Conservation (phyloP, 495 filamentous ascomycete species). For the Oidiodendron maius region DNA sequence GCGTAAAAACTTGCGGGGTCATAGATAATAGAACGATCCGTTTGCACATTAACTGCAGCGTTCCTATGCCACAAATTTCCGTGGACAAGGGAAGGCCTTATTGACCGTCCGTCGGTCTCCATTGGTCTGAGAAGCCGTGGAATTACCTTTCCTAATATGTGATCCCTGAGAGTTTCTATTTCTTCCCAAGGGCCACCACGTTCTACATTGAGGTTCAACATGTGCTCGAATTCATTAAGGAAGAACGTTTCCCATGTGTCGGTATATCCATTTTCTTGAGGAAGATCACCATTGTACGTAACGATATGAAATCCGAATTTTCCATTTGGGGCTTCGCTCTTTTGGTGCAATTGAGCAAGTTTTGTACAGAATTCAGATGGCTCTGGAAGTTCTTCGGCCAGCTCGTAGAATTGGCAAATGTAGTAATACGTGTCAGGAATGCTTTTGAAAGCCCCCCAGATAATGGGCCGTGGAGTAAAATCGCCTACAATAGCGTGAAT, state of each 20-base stretch:
- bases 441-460: too few species aligned
- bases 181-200: conserved; percentile 19
- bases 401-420: conserved; percentile 14
- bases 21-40: too few species aligned
- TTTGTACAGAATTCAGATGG: conserved; percentile 32
- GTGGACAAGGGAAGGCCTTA: too few species aligned
- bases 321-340: conserved; percentile 35
- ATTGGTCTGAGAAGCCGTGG: conserved; percentile 27
- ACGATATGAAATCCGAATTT: conserved; percentile 46
- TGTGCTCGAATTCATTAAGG: conserved; percentile 15
- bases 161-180: conserved; percentile 13
- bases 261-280: conserved; percentile 16
- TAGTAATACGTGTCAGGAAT: too few species aligned
- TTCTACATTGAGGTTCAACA: conserved; percentile 21
- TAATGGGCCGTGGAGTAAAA: too few species aligned
- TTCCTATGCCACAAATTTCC: too few species aligned
- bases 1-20: too few species aligned
- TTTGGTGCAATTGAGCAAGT: conserved; percentile 36
- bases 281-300: conserved; percentile 28
- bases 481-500: too few species aligned
- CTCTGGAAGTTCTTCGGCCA: conserved; percentile 27
- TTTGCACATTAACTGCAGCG: too few species aligned
- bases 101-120: too few species aligned
- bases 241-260: conserved; percentile 25
- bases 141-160: conserved; percentile 20